phyloP scores from a whole-genome alignment of 2,329 filamentous ascomycete genomes.

The Raffaelea albimanens region DNA sequence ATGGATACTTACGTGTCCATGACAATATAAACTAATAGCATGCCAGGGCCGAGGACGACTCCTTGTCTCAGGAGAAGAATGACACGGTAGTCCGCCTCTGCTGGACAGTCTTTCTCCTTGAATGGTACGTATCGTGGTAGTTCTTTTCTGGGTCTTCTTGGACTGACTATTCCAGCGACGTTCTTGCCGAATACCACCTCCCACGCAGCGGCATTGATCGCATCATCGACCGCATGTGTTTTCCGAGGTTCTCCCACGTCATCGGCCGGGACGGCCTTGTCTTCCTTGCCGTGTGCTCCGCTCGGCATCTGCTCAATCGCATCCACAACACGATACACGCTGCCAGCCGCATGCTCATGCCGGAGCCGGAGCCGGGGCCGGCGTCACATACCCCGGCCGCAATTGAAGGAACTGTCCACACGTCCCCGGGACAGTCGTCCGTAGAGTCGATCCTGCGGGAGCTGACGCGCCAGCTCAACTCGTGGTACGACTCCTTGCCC shows the following conservation, averaged over 20 bases:
- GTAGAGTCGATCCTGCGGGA: constrained; percentile 14
- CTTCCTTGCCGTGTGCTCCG: constrained; percentile 14
- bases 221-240: constrained; percentile 16
- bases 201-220: constrained; percentile 18
- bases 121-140: constrained; percentile 11
- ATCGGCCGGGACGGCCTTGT: constrained; percentile 11
- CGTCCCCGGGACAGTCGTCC: constrained; percentile 9
- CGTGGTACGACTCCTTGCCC: constrained; percentile 17
- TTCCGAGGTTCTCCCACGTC: constrained; percentile 14
- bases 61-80: neutral
- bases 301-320: constrained; percentile 15
- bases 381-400: too few species aligned
- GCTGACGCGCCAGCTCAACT: constrained; percentile 15
- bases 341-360: neutral
- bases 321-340: constrained; percentile 17
- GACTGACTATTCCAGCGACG: constrained; percentile 10
- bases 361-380: too few species aligned
- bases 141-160: too few species aligned
- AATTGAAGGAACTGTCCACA: neutral
- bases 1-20: too few species aligned
- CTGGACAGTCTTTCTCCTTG: constrained; percentile 17
- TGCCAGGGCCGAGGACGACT: neutral
- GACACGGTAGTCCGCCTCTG: constrained; percentile 14
- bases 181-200: constrained; percentile 16
- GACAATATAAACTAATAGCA: neutral